Percentiles rank a stretch among this genome's conserved stretches.
Conservation (phyloP, 345 rosid genomes). For the Corchorus capsularis region DNA sequence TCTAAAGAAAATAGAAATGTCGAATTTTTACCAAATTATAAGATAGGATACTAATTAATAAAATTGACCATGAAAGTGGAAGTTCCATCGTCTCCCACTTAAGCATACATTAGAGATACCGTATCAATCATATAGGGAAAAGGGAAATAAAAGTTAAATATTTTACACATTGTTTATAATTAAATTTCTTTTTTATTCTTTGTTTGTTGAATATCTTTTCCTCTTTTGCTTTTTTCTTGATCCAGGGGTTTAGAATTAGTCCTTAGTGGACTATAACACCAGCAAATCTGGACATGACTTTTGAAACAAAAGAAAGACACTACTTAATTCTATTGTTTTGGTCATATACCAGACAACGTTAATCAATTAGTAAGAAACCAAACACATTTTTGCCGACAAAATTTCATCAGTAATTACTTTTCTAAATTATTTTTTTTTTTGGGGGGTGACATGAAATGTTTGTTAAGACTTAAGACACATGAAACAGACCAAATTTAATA, state of each 20-base stretch:
- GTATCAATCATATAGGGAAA: not conserved
- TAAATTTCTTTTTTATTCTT: not conserved
- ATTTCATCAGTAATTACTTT: not conserved
- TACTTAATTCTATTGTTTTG: not conserved
- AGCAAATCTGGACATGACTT: not conserved
- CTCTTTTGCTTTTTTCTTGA: too few species aligned
- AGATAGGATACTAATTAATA: not conserved
- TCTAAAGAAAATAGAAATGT: too few species aligned
- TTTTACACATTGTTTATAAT: not conserved
- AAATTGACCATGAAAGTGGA: not conserved
- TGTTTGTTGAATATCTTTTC: too few species aligned
- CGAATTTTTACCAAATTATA: too few species aligned
- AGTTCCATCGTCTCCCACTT: not conserved
- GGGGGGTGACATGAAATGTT: not conserved
- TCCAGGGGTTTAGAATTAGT: too few species aligned
- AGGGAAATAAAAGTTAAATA: not conserved
- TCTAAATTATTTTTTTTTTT: not conserved
- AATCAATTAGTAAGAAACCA: not conserved
- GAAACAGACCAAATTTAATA: not conserved
- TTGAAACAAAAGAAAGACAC: not conserved
- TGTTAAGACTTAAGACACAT: not conserved
- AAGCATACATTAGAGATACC: not conserved
- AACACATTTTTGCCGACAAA: not conserved
- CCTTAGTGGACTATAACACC: not conserved
- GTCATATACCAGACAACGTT: constrained; percentile 12